A percentile compares a stretch with the other conserved stretches of the same genome.
Evolutionary conservation across 2,329 filamentous ascomycete species (phyloP).

Genomic region (Thielaviopsis populi): DNA sequence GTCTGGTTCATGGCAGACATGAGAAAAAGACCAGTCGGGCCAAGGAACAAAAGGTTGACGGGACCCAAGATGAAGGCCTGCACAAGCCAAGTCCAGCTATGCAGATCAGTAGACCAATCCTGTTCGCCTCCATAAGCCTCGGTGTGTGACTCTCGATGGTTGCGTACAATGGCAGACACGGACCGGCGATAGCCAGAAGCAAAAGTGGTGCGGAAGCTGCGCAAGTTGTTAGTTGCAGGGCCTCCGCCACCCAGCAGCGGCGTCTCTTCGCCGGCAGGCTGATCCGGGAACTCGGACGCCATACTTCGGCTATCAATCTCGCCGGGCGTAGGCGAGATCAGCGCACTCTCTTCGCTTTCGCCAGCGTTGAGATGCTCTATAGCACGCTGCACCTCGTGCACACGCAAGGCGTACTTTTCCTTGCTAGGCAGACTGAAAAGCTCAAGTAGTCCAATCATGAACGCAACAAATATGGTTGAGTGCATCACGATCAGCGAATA

Average conservation of each 20-base stretch:
- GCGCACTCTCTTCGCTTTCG: conserved; percentile 11
- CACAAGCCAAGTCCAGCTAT: conserved; percentile 73
- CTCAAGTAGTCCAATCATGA: conserved; percentile 64
- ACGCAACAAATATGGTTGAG: conserved; percentile 55
- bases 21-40: conserved; percentile 59
- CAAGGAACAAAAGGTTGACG: conserved; percentile 60
- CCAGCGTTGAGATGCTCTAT: conserved; percentile 7
- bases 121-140: conserved; percentile 58
- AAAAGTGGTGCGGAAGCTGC: conserved; percentile 34
- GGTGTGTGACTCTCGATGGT: conserved; percentile 22
- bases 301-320: conserved; percentile 15
- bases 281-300: conserved; percentile 12
- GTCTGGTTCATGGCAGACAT: conserved; percentile 65
- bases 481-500: conserved; percentile 76
- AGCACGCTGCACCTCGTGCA: conserved; percentile 30
- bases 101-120: conserved; percentile 65
- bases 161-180: conserved; percentile 25
- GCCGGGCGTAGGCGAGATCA: conserved; percentile 24
- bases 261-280: conserved; percentile 30
- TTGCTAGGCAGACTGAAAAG: conserved; percentile 63
- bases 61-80: conserved; percentile 73
- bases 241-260: conserved; percentile 28
- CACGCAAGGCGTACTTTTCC: conserved; percentile 47
- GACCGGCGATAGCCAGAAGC: conserved; percentile 41
- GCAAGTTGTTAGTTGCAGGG: conserved; percentile 17